Base-by-base conservation (phyloP, 768 basidiomycete genomes). In the Lentinus brumalis region DNA sequence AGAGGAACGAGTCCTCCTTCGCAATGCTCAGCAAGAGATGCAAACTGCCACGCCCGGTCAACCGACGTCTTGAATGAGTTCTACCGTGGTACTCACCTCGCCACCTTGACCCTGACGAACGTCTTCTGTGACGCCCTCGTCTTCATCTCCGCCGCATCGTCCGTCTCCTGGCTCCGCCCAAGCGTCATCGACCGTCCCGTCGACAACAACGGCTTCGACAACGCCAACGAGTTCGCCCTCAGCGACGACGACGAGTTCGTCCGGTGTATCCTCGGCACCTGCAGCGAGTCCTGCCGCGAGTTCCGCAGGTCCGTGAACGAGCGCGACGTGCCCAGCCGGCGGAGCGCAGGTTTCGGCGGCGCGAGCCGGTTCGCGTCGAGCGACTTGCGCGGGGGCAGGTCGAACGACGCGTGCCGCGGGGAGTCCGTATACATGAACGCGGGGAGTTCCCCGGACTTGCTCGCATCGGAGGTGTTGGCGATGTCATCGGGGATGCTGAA, bases 1-100 rank as follows among this genome's bases (percentile, higher is more conserved):
- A 92, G 56, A 91, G 87, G 70, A 97, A 91, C 15, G 94, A 94
- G 56, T 89, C 89, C 62, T 89, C 87, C 69, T 91, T 91, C 72
- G 86, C 84, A 64, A 92, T 87, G 68, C 90, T 94, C 54, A 94
- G 70, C 50, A 92, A 74, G 18, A 94, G 73, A 64, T 89, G 84
- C 49, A 91, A 77, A 68, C 90, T 92, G 54, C 1, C 18, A 56
- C 11, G 53, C 72, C 44, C 70, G 42, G 60, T 64, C 3, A 61
- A 63, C 32, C 14, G 2, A 29, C 9, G 10, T 21, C 46, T 26
- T 29, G 46, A 1, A 16, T 10, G 29, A 6, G 8, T 12, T 4
- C 9, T 18, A 29, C 12, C 46, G 45, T 66, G 60, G n/a, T 46
- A 67, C 76, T 42, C 64, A 85, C 88, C 89, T 91, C 12, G 87